Base-by-base conservation (phyloP, 371 early-diverging fungal species). In the Apophysomyces elegans region DNA sequence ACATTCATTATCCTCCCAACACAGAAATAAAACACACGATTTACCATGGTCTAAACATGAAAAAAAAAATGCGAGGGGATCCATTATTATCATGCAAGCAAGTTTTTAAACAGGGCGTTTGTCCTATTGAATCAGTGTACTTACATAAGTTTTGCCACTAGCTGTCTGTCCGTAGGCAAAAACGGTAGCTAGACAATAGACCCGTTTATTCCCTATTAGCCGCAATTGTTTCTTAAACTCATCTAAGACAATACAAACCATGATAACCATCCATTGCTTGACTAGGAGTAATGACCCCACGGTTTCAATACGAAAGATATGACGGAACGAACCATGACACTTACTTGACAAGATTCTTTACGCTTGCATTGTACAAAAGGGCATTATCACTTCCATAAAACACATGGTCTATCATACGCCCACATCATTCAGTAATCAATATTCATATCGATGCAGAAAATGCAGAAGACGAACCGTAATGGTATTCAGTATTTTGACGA, bases 141-240 rank as follows among this genome's bases (percentile, higher is more conserved):
- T 74, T 73, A 79, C 78, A 71, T 78, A 83, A 14, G 94, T 94
- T 70, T 94, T 95, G 32, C 95, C 94, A 71, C 87, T 86, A 0
- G 91, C 91, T 11, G 95, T 95, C 65, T 93, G 93, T 2, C 92
- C 92, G 82, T 90, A 92, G 1, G 90, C 90, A 71, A 91, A 91
- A 13, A 91, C 86, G 18, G 90, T 90, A 7, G 87, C 90, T 89
- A 61, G 39, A n/a, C 26, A 56, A 43, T 58, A 12, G 56, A 26
- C 5, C 46, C 6, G 0, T 13, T n/a, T 12, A 6, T 45, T 13
- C 32, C 32, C 32, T 26, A 3, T 26, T 26, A 26, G 32, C 1
- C 32, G 2, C 3, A 1, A 26, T 26, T 26, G 32, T 26, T 26
- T 26, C 32, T 26, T 26, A 26, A 26, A 45, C 13, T 43, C 43